These are phyloP conservation scores for Parasitella parasitica DNA, from an alignment of 371 early-diverging fungal genomes.

Conservation along the genomic window DNA sequence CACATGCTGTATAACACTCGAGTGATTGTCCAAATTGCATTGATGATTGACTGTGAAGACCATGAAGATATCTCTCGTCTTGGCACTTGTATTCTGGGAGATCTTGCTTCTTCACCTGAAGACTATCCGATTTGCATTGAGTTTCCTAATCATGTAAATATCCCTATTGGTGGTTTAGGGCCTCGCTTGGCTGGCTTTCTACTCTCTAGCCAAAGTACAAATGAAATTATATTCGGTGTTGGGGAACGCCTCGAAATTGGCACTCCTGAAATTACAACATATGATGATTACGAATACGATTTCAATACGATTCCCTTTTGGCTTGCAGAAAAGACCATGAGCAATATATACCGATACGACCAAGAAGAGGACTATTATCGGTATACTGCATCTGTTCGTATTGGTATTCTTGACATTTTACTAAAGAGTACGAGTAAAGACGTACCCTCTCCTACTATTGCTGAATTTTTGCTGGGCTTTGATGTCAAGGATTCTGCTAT, in stretches of 20 bases:
- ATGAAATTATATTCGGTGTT: slow-evolving; percentile 72
- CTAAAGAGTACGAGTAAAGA: slow-evolving; percentile 51
- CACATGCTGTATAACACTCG: slow-evolving; percentile 67
- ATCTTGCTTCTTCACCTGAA: slow-evolving; percentile 48
- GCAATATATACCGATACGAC: slow-evolving; percentile 13
- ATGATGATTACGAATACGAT: slow-evolving; percentile 35
- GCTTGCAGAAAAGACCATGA: slow-evolving; percentile 21
- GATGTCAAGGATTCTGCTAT: slow-evolving; percentile 31
- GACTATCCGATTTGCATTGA: not conserved
- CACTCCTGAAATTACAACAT: slow-evolving; percentile 40
- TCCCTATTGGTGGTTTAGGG: slow-evolving; percentile 45
- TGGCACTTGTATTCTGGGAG: slow-evolving; percentile 62
- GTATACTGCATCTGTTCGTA: slow-evolving; percentile 46
- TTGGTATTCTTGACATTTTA: slow-evolving; percentile 73
- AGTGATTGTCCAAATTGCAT: slow-evolving; percentile 70
- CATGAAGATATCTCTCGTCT: slow-evolving; percentile 66
- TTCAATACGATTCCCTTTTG: slow-evolving; percentile 38
- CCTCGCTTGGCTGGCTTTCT: slow-evolving; percentile 73
- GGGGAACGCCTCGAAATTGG: slow-evolving; percentile 67
- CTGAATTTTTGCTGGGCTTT: slow-evolving; percentile 87
- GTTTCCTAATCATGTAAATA: slow-evolving; percentile 13
- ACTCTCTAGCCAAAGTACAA: slow-evolving; percentile 54
- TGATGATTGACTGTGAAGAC: slow-evolving; percentile 56
- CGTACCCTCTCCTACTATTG: slow-evolving; percentile 61
- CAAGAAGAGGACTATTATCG: slow-evolving; percentile 7